Base-by-base conservation (phyloP, 306 rosid genomes). In the Rosa multiflora region DNA sequence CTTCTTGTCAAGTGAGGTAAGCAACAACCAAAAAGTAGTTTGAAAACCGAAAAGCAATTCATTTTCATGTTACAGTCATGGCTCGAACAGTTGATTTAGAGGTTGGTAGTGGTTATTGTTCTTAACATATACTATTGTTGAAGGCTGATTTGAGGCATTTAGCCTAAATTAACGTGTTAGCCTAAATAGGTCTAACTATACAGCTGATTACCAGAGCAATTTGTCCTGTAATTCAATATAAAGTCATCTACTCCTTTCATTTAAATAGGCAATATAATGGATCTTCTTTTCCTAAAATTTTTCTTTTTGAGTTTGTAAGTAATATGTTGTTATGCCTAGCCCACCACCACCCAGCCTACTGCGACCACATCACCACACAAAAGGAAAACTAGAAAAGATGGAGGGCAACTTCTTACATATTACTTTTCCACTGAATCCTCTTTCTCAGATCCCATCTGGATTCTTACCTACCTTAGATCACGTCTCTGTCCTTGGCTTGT, bases 1-100 rank as follows among this genome's bases (percentile, higher is more conserved):
- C 84, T 77, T 87, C 87, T 88, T 89, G 94, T 86, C 83, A 84
- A 78, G 76, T 88, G 75, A 91, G 92, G 99, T 89, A 89, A 82
- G 76, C 44, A 53, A 35, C 44, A 21, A 42, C 10, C 21, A 40
- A 75, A 63, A 29, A 29, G 15, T 26, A 43, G 21, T 69, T 75
- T 20, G 13, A 26, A 14, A 9, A 46, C 63, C 8, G 8, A 53
- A 46, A 55, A 8, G 64, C 44, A 59, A 67, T 32, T 53, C 48
- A 10, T 67, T 32, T 35, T 20, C 68, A 37, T 68, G 68, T 68
- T 10, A 23, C 37, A 61, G n/a, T 53, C 56, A 17, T 15, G 49
- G 67, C 42, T 79, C 32, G 10, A 72, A 20, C 14, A 20, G 63
- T 59, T 72, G 61, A 70, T 79, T 14, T 58, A 11, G 77, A 5